Evolutionary conservation across 106 monocot species (phyloP), one percentile per base, ranked within the genome.

Genomic region (Posidonia australis): DNA sequence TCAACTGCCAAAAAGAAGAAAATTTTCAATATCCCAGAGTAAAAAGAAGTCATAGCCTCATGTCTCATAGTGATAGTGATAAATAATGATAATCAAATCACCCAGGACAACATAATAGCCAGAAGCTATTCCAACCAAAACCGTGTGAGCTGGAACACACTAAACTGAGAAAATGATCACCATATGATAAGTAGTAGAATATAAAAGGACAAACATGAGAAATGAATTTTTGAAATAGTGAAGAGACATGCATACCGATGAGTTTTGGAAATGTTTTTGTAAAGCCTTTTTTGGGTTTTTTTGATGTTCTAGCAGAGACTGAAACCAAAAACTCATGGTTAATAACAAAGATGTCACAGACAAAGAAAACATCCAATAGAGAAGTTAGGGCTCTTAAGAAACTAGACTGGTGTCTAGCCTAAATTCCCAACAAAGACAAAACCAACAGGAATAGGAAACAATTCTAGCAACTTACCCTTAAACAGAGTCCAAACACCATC

Each of bases 301-400:
- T 52, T 90, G 90, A 48, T 90, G 90, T 54, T 90, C 90, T 65
- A 90, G 64, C 68, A 90, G 77, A 54, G 90, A 83, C 90, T 90
- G 71, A 18, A 76, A 47, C 13, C 65, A 36, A 41, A 79, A 62
- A 49, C 17, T 28, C 46, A 64, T 16, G 18, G 32, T n/a, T n/a
- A 36, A 31, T 61, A 36, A n/a, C 60, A 61, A n/a, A 49, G n/a
- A 49, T 13, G 14, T 49, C 48, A 17, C 2, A 16, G 14, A 13
- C 5, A 49, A n/a, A 49, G 48, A 13, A 11, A 10, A 13, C 2
- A 49, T 49, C 3, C 48, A 10, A n/a, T 17, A 49, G 48, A 49
- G 13, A 49, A 10, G 12, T 49, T 10, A 49, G n/a, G 14, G 14
- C 0, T 11, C 5, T 13, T 49, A 4, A 49, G 17, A 4, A 36